phyloP scores from a whole-genome alignment of 2,329 filamentous ascomycete species.

The Venturiaceae sp. region DNA sequence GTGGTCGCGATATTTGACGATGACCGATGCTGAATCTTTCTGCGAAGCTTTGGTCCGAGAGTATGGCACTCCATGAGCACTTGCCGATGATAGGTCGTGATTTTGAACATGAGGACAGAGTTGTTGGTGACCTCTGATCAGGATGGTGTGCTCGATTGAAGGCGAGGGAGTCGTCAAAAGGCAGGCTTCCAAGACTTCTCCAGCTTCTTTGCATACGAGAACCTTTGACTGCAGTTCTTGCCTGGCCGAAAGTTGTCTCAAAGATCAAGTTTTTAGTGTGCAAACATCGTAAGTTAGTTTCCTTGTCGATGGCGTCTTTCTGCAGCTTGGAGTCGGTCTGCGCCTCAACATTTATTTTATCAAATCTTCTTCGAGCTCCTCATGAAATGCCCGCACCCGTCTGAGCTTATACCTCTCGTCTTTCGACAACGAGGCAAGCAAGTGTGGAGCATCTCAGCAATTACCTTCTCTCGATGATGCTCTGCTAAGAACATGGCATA shows the following conservation, averaged over 20 bases:
- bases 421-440: too few relatives aligned
- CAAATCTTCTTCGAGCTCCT: too few relatives aligned
- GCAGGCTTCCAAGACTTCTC: constrained; percentile 57
- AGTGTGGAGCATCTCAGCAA: too few relatives aligned
- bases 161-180: constrained; percentile 50
- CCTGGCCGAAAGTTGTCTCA: constrained; percentile 7
- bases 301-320: background rate
- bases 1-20: too few relatives aligned
- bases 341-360: too few relatives aligned
- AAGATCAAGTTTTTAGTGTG: constrained; percentile 4
- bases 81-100: constrained; percentile 24
- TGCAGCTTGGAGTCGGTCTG: too few relatives aligned
- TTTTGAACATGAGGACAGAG: constrained; percentile 50
- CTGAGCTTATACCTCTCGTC: too few relatives aligned
- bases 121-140: constrained; percentile 56
- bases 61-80: background rate
- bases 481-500: too few relatives aligned
- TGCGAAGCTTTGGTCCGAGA: too few relatives aligned
- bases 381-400: too few relatives aligned
- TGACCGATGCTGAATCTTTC: too few relatives aligned
- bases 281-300: background rate
- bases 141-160: constrained; percentile 49
- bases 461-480: too few relatives aligned
- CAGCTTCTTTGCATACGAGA: constrained; percentile 58
- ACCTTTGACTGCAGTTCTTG: constrained; percentile 40